phyloP scores from a whole-genome alignment of 805 yeast species.

The Candida montana region DNA sequence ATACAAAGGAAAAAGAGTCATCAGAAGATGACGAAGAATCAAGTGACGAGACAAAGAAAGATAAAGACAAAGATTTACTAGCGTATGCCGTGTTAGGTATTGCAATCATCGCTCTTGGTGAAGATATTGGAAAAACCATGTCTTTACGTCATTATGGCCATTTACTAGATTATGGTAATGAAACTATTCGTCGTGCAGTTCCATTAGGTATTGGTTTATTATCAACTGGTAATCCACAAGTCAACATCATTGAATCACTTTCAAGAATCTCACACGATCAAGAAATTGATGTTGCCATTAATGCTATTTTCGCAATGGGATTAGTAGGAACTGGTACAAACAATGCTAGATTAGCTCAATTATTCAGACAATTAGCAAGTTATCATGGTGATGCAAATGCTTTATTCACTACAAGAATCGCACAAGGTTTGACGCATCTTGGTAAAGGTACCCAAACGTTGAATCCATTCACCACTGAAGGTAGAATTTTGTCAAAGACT shows the following conservation, averaged over 20 bases:
- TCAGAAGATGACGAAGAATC: conserved; percentile 28
- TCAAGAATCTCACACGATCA: conserved; percentile 96
- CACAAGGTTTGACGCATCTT: conserved; percentile 90
- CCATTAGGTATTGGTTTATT: conserved; percentile 98
- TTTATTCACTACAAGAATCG: conserved; percentile 84
- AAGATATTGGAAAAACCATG: conserved; percentile 97
- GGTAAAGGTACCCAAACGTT: conserved; percentile 95
- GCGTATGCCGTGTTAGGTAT: conserved; percentile 93
- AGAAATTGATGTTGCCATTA: conserved; percentile 88
- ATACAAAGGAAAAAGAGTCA: conserved; percentile 28
- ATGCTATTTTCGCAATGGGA: conserved; percentile 96
- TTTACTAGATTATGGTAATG: conserved; percentile 95
- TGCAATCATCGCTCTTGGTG: conserved; percentile 95
- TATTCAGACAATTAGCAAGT: conserved; percentile 88
- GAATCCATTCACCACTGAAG: conserved; percentile 85
- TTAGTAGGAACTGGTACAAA: conserved; percentile 98
- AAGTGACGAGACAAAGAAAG: conserved; percentile 14
- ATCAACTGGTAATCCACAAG: conserved; percentile 89
- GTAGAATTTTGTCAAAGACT: conserved; percentile 80
- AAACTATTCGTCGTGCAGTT: conserved; percentile 85
- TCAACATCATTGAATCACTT: conserved; percentile 93
- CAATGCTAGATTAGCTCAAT: conserved; percentile 95
- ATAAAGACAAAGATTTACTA: conserved; percentile 31
- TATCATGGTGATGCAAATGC: conserved; percentile 92
- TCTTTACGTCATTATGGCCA: conserved; percentile 94